Evolutionary conservation across 1,284 basidiomycete species (phyloP), one percentile per base, ranked within the genome.

Genomic region (Coniferiporia sulphurascens): DNA sequence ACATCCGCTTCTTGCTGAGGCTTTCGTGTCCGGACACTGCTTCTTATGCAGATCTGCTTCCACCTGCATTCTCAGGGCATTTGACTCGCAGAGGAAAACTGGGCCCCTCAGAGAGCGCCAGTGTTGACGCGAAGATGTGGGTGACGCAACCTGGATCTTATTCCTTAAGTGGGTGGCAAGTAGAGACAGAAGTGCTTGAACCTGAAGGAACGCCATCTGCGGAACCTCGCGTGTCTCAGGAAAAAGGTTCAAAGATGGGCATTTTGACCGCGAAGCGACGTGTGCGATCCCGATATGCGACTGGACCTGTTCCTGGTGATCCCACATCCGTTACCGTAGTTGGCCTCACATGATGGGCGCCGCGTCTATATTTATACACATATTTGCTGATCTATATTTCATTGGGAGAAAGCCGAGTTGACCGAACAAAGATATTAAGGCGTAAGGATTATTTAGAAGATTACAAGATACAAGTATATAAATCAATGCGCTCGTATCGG

Each of bases 111-210:
- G 72, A 81, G 62, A 69, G 73, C 6, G 69, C 68, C 21, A 73
- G 67, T 0, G 61, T 87, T 35, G 69, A 72, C 35, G 78, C 81
- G 5, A 81, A 74, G 55, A 69, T 91, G 6, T 84, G 81, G 76
- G 74, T 81, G n/a, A 73, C 76, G 7, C 78, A 78, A 48, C 83
- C 87, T 34, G 89, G 89, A n/a, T 76, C 74, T 44, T 91, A 89
- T 68, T 73, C 74, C 4, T 70, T 90, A 6, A 78, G 77, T 48
- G 77, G 80, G 1, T 91, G 89, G 89, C 72, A 70, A 46, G 65
- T 87, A 7, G 85, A 89, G 66, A 85, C 82, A 0, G 80, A 86
- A 63, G 81, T 91, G 19, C 44, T 62, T 27, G 61, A 58, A 27
- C 22, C 27, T n/a, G 38, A 44, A n/a, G 34, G 43, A 45, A n/a